Base-by-base conservation (phyloP, 2,329 filamentous ascomycete genomes). In the Alternaria alternata region DNA sequence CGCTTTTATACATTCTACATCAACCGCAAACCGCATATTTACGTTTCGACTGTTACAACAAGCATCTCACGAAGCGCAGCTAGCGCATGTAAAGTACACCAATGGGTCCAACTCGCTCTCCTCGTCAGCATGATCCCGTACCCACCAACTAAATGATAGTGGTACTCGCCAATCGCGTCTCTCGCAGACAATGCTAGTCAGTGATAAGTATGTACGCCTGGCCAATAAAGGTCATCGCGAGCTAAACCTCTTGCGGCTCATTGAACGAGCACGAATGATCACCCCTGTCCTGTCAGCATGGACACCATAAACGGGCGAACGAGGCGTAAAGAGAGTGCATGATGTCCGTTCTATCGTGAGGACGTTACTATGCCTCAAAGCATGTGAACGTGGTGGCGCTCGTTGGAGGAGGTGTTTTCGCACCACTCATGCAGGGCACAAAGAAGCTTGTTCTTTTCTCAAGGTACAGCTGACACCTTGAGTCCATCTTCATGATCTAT, bases 181-280 rank as follows among this genome's bases (percentile, higher is more conserved):
- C 30, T 38, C 5, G 32, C 36, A 16, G 9, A 24, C 9, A 32
- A 18, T 38, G 30, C 7, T 24, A 38, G 20, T 16, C 14, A 26
- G 46, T 36, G 46, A 49, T 34, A 20, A 26, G 14, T 32, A 32
- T 49, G 46, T 18, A 49, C 46, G 46, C 46, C 46, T 20, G 32
- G 16, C 32, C 30, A 32, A 49, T 38, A 24, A 30, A 48, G 30
- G 32, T 38, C 30, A 12, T 44, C 16, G 4, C 14, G 44, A 52
- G 38, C 60, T 63, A 63, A 20, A 26, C 61, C 49, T 32, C 43
- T 61, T 63, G 61, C 61, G 61, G 61, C 61, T 63, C 54, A 61
- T 54, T 63, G 57, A 44, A 54, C 61, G 61, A 63, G 55, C 41
- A 57, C 39, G 39, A 42, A 42, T 24, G 39, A 16, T 6, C 20